Base-by-base conservation (phyloP, 1,139 yeast species). In the Hansenula lynferdii region DNA sequence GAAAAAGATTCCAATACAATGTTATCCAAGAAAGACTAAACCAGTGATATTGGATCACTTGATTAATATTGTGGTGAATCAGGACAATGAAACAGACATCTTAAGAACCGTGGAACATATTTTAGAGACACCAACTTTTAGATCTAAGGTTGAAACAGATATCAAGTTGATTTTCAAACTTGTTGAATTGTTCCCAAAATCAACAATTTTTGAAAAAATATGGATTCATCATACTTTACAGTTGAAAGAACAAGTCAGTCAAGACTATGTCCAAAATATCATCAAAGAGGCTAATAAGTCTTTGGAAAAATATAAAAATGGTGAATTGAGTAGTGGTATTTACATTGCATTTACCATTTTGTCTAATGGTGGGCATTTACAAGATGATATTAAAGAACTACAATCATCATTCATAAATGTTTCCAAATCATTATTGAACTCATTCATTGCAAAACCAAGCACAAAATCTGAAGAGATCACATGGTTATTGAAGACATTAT, bases 71-170 rank as follows among this genome's bases (percentile, higher is more conserved):
- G 28, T 1, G 34, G 36, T 5, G 30, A 30, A n/a, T 32, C 11
- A 16, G 11, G 12, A 15, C 50, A 44, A 25, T 7, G 15, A 24
- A 0, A 53, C 49, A 23, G 31, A 39, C 3, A 31, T 56, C 0
- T 36, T 74, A 12, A 28, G 42, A 5, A 37, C 58, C 0, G 40
- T 75, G 11, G 31, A 48, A 5, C 70, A 71, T 41, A 48, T 78
- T 18, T 50, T 78, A 15, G 42, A 49, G 3, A 62, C 67, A 8
- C 81, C 84, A 6, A 70, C 84, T 0, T 72, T 65, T 48, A 76
- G 63, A 45, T 71, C 85, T 0, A 47, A 48, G 1, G 45, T 79
- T 15, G 86, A 80, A 52, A 58, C 64, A 0, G 65, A 76, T 26
- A 50, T 70, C 31, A 39, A 53, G 0, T 42, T 44, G 1, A 43